Evolutionary conservation across 768 basidiomycete genomes (phyloP), one percentile per base, ranked within the genome.

Genomic region (Lactifluus volemus): DNA sequence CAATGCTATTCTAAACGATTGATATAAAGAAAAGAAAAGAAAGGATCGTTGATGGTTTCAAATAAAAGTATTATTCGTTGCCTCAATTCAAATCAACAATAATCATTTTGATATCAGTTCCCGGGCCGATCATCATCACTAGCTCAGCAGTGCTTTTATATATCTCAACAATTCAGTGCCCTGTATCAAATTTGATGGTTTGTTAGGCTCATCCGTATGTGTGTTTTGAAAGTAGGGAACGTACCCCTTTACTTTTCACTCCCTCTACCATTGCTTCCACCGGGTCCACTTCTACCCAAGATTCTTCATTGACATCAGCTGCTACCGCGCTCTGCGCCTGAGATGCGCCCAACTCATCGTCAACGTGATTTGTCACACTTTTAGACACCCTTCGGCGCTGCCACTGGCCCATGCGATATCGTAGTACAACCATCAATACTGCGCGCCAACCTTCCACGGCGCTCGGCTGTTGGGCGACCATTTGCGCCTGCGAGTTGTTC

Each of bases 391-490:
- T 71, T 57, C 71, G 70, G 50, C 81, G 81, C 64, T 76, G 76
- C 63, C 82, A 79, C 67, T 84, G 81, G 9, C 80, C 79, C 70
- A 84, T 75, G 6, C 85, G 85, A 67, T 87, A 81, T 25, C 89
- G 80, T 54, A 84, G 71, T 17, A 89, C 76, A 25, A 88, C 79
- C 7, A 80, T 79, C 60, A 91, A 71, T n/a, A 89, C 83, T 11
- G 89, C 89, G 39, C 85, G 77, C 90, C 90, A 92, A 15, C 90
- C 90, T 68, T 92, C 90, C 29, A 86, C 58, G 4, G 76, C 72
- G 7, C 64, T 67, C n/a, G 65, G 52, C 30, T 66, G 66, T n/a
- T 60, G 69, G 3, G 63, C 69, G 29, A 71, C 75, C 52, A 73
- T 56, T 36, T 75, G 72, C 21, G 73, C 68, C 39, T 70, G 39